These are phyloP conservation scores for Apiotrichum veenhuisii DNA, from an alignment of 1,284 basidiomycete genomes.

Conservation along the genomic window DNA sequence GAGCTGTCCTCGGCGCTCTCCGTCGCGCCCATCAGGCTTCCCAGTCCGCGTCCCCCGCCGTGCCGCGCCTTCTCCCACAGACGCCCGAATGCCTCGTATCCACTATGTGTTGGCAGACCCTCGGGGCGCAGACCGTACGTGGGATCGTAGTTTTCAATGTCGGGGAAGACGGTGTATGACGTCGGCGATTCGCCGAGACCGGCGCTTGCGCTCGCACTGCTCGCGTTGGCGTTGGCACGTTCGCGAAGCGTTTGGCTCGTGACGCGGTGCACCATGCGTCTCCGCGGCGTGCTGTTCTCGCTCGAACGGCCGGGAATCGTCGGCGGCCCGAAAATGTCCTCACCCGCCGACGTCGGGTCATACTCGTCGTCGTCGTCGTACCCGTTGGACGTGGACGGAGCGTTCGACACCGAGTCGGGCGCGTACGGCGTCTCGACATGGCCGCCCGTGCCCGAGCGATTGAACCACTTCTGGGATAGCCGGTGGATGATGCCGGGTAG, in stretches of 20 bases:
- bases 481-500: conserved; percentile 95
- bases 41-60: conserved; percentile 56
- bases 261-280: background rate
- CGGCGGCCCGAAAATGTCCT: conserved; percentile 33
- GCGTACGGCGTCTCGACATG: conserved; percentile 47
- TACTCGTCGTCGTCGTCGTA: conserved; percentile 57
- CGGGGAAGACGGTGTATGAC: conserved; percentile 61
- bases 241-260: conserved; percentile 28
- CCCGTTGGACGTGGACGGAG: background rate
- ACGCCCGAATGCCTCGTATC: conserved; percentile 48
- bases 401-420: conserved; percentile 25
- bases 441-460: conserved; percentile 40
- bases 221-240: conserved; percentile 19
- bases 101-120: conserved; percentile 61
- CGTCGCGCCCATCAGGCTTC: conserved; percentile 37
- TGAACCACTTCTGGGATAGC: conserved; percentile 85
- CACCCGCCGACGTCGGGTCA: conserved; percentile 21
- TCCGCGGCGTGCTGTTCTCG: conserved; percentile 14
- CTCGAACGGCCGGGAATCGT: conserved; percentile 2
- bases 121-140: conserved; percentile 96
- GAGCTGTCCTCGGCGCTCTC: conserved; percentile 12
- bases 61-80: conserved; percentile 60
- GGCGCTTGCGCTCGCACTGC: conserved; percentile 19
- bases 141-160: conserved; percentile 88
- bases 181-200: conserved; percentile 45